Evolutionary conservation across 768 basidiomycete genomes (phyloP).

Genomic region (Cystobasidium ongulense): DNA sequence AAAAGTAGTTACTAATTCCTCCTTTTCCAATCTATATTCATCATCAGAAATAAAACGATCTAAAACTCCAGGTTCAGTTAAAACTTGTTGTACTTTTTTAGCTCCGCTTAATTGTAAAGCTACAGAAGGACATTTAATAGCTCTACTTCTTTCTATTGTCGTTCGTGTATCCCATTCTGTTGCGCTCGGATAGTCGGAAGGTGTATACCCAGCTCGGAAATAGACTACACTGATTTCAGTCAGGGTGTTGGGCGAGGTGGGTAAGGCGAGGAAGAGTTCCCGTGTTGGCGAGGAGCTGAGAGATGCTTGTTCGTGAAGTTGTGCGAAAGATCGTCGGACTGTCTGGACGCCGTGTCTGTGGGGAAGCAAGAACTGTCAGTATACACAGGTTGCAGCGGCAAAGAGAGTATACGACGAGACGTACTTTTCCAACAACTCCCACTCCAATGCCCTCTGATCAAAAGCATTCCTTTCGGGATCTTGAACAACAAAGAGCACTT

Average conservation of each 20-base stretch:
- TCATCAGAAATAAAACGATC: constrained; percentile 54
- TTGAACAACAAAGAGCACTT: constrained; percentile 81
- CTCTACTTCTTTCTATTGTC: constrained; percentile 66
- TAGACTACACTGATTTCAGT: constrained; percentile 80
- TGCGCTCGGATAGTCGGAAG: constrained; percentile 63
- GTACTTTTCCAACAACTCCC: constrained; percentile 69
- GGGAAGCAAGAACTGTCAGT: background rate
- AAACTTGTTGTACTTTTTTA: constrained; percentile 88
- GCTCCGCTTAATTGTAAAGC: constrained; percentile 88
- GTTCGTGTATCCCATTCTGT: constrained; percentile 65
- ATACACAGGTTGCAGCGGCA: background rate
- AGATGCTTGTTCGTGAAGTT: constrained; percentile 57
- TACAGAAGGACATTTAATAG: constrained; percentile 88
- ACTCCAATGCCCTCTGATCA: constrained; percentile 83
- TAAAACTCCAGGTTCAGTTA: constrained; percentile 60
- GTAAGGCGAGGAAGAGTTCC: constrained; percentile 33
- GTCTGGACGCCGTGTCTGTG: constrained; percentile 65
- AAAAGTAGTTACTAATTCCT: constrained; percentile 63
- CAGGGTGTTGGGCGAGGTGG: constrained; percentile 12
- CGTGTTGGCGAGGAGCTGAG: constrained; percentile 46
- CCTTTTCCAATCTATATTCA: constrained; percentile 1
- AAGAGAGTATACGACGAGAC: constrained; percentile 39
- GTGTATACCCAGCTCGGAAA: constrained; percentile 81
- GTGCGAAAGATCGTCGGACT: constrained; percentile 49
- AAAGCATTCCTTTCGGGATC: constrained; percentile 84